Percentiles rank a stretch among this genome's conserved stretches.
These are phyloP conservation scores for Aspergillus chevalieri DNA, from an alignment of 2,329 filamentous ascomycete genomes.

Conservation along the genomic window DNA sequence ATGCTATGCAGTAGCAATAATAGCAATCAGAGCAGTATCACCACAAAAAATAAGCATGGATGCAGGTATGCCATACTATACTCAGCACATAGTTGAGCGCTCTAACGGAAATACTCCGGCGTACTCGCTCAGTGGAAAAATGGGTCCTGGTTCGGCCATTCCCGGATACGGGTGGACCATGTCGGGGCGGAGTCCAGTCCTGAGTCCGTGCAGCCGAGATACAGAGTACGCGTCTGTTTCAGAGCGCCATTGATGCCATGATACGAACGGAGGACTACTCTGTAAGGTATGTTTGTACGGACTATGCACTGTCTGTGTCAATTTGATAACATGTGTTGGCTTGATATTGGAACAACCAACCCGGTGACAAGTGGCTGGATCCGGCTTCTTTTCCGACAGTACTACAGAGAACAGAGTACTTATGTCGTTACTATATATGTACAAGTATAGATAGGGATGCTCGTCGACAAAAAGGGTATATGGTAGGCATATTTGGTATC, in stretches of 20 bases:
- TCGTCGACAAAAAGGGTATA: neutral
- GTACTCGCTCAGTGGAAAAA: neutral
- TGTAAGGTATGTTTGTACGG: neutral
- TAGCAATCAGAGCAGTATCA: too few relatives aligned
- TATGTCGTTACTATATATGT: neutral
- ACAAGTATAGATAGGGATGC: neutral
- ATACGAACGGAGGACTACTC: too few relatives aligned
- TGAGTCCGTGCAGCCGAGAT: constrained; percentile 31
- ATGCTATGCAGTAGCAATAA: neutral
- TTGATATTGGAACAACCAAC: neutral
- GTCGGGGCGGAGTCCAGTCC: constrained; percentile 4
- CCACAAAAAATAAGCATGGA: too few relatives aligned
- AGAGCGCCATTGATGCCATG: neutral
- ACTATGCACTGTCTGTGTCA: too few relatives aligned
- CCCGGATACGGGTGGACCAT: constrained; percentile 16
- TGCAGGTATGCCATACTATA: too few relatives aligned
- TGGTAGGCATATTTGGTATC: neutral
- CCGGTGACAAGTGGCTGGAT: neutral
- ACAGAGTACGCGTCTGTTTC: constrained; percentile 26
- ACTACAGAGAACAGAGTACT: neutral
- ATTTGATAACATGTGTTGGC: neutral
- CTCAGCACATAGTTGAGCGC: too few relatives aligned
- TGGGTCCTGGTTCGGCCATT: constrained; percentile 15
- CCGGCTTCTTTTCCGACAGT: neutral
- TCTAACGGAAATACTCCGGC: too few relatives aligned